Conservation (phyloP, 2,329 filamentous ascomycete genomes). For the Mariannaea sp. region DNA sequence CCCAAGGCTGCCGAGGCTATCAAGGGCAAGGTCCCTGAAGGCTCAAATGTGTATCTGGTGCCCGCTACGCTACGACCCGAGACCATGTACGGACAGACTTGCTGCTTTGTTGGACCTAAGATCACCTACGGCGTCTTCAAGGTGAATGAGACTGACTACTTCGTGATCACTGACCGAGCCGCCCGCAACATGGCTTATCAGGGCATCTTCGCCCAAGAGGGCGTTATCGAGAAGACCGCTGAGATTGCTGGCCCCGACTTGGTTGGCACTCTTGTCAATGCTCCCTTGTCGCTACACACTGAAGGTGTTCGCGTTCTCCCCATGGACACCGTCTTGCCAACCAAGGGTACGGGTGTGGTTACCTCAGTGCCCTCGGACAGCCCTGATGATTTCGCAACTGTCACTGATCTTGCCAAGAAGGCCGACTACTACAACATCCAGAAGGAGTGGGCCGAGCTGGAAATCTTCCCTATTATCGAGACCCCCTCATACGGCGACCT, state of each 20-base stretch:
- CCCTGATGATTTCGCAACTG: conserved; percentile 89
- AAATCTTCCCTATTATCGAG: conserved; percentile 86
- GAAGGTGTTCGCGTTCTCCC: conserved; percentile 86
- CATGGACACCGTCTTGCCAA: conserved; percentile 91
- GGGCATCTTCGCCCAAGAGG: conserved; percentile 78
- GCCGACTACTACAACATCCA: conserved; percentile 94
- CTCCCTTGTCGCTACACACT: conserved; percentile 84
- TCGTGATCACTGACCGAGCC: conserved; percentile 80
- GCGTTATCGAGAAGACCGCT: conserved; percentile 73
- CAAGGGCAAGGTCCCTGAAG: conserved; percentile 76
- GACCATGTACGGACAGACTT: conserved; percentile 98
- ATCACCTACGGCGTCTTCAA: conserved; percentile 90
- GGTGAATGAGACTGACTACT: conserved; percentile 77
- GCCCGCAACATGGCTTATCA: conserved; percentile 98
- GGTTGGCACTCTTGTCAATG: conserved; percentile 86
- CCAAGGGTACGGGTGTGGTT: conserved; percentile 96
- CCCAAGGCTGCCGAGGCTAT: conserved; percentile 73
- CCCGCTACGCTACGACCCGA: conserved; percentile 92
- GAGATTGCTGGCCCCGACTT: conserved; percentile 79
- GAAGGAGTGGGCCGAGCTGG: conserved; percentile 93
- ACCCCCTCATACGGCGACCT: conserved; percentile 88
- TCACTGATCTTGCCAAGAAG: conserved; percentile 89
- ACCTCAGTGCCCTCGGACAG: conserved; percentile 95
- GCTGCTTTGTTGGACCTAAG: conserved; percentile 91
- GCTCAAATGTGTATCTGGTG: conserved; percentile 83